Evolutionary conservation across 768 basidiomycete genomes (phyloP).

Genomic region (Erythrobasidium yunnanense): DNA sequence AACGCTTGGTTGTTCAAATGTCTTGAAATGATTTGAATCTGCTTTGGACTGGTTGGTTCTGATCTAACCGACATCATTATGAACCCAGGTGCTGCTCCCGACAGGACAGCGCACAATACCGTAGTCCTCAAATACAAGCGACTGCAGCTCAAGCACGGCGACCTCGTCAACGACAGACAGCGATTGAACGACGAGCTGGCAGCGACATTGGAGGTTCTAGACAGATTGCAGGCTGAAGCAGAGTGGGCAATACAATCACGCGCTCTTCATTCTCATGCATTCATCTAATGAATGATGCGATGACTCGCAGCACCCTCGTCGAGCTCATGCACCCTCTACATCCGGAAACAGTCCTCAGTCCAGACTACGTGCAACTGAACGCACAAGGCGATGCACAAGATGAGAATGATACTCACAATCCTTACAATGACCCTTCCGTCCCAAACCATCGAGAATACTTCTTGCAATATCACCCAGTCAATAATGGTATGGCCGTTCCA

Average conservation of each 20-base stretch:
- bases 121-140: constrained; percentile 1
- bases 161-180: constrained; percentile 6
- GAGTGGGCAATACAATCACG: constrained; percentile 11
- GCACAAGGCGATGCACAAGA: background rate
- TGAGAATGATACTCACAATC: background rate
- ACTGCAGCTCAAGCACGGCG: constrained; percentile 18
- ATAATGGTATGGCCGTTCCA: no score
- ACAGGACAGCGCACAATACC: constrained; percentile 11
- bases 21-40: no score
- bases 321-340: constrained; percentile 17
- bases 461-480: no score
- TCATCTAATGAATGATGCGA: no score
- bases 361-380: constrained; percentile 22
- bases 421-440: background rate
- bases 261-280: background rate
- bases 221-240: constrained; percentile 22
- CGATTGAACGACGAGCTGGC: constrained; percentile 13
- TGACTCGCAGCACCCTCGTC: constrained; percentile 6
- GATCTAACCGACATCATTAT: background rate
- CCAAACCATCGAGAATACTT: no score
- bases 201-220: background rate
- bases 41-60: background rate
- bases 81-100: background rate
- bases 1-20: no score
- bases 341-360: constrained; percentile 4